A percentile compares a stretch with the other conserved stretches of the same genome.
Evolutionary conservation across 257 asterid genomes (phyloP).

Genomic region (Thymus mandschuricus): DNA sequence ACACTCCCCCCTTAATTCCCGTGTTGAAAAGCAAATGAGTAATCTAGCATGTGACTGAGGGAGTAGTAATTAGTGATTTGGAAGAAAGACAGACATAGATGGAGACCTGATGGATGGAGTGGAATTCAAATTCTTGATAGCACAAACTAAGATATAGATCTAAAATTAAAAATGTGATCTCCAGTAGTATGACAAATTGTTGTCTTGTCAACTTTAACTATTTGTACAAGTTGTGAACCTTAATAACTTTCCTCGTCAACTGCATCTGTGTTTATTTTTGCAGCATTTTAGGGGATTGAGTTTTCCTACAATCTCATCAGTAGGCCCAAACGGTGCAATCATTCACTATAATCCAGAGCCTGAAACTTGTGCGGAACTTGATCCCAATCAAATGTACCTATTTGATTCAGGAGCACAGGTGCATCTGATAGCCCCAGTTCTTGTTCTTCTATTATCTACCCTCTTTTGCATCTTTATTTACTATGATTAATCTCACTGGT

Average conservation of each 20-base stretch:
- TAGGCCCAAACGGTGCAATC: slow-evolving; percentile 93
- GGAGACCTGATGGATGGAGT: no score
- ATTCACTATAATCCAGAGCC: slow-evolving; percentile 80
- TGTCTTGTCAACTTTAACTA: neutral
- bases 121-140: no score
- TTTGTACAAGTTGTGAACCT: neutral
- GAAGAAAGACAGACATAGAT: no score
- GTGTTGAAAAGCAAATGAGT: no score
- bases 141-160: neutral
- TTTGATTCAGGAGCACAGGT: slow-evolving; percentile 99
- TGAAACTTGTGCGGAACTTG: slow-evolving; percentile 88
- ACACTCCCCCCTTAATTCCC: no score
- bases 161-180: neutral
- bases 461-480: slow-evolving; percentile 31
- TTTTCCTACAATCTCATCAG: slow-evolving; percentile 94
- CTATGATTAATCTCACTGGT: slow-evolving; percentile 31
- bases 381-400: slow-evolving; percentile 77
- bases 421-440: slow-evolving; percentile 20
- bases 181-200: neutral
- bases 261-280: slow-evolving; percentile 30
- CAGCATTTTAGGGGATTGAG: slow-evolving; percentile 95
- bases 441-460: slow-evolving; percentile 17
- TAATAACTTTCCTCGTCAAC: slow-evolving; percentile 18
- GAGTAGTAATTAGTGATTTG: no score
- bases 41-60: no score